Evolutionary conservation across 2,329 filamentous ascomycete genomes (phyloP).

Genomic region (Neofusicoccum ribis): DNA sequence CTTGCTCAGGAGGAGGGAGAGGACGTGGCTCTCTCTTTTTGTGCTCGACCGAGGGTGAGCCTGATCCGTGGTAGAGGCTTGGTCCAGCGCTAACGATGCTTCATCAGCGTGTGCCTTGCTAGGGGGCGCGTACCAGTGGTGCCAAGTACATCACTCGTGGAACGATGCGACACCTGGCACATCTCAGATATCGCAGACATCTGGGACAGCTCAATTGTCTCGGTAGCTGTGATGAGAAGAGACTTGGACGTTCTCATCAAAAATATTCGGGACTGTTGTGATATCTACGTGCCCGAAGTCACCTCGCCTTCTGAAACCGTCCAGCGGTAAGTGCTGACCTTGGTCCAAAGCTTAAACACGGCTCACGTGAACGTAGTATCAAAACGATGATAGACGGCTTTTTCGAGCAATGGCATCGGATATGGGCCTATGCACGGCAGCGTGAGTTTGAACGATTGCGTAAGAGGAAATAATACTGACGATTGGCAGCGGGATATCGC

Average conservation of each 20-base stretch:
- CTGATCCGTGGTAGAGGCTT: not conserved
- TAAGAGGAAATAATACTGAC: conserved; percentile 45
- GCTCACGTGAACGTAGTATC: conserved; percentile 32
- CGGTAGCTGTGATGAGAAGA: conserved; percentile 68
- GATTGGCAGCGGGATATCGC: conserved; percentile 36
- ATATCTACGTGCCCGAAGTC: conserved; percentile 6
- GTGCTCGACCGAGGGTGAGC: conserved; percentile 65
- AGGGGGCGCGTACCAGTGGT: conserved; percentile 69
- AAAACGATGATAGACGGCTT: conserved; percentile 61
- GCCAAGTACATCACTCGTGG: conserved; percentile 65
- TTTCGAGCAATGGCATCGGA: conserved; percentile 65
- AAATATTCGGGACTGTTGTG: conserved; percentile 8
- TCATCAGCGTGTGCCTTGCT: conserved; percentile 61
- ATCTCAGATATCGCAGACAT: conserved; percentile 62
- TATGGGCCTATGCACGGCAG: conserved; percentile 47
- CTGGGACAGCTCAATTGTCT: conserved; percentile 70
- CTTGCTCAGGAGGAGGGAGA: conserved; percentile 64
- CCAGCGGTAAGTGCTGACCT: not conserved
- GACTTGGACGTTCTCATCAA: conserved; percentile 47
- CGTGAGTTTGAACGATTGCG: conserved; percentile 52
- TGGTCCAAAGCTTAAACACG: not conserved
- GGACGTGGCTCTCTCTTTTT: conserved; percentile 71
- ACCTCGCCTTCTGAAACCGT: conserved; percentile 14
- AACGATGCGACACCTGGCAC: conserved; percentile 70
- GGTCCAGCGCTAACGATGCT: not conserved